Percentiles rank a stretch among this genome's conserved stretches.
Evolutionary conservation across 805 yeast genomes (phyloP).

Genomic region (Yueomyces sp.): DNA sequence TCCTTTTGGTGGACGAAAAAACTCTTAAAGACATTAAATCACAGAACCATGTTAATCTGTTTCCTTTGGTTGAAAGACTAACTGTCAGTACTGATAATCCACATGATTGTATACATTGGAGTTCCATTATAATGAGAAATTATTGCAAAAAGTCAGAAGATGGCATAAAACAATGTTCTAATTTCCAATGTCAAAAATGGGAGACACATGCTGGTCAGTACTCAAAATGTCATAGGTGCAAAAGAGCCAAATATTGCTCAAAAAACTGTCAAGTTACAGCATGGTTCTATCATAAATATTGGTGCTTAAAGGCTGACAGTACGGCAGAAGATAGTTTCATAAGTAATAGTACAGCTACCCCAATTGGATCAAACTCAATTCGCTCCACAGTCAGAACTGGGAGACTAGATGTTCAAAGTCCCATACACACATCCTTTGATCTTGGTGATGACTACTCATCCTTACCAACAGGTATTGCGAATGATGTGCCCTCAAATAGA

Average conservation of each 20-base stretch:
- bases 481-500: background rate
- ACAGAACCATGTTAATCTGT: conserved; percentile 38
- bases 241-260: conserved; percentile 89
- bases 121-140: conserved; percentile 94
- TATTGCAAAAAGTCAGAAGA: conserved; percentile 79
- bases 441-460: background rate
- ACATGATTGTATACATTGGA: conserved; percentile 86
- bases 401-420: too few species aligned
- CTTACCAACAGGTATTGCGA: conserved; percentile 1
- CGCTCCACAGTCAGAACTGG: background rate
- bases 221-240: conserved; percentile 89
- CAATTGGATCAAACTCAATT: background rate
- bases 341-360: background rate
- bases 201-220: conserved; percentile 82
- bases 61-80: conserved; percentile 85
- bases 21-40: too few species aligned
- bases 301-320: conserved; percentile 51
- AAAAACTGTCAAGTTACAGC: conserved; percentile 84
- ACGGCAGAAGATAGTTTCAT: background rate
- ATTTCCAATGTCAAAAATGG: conserved; percentile 89
- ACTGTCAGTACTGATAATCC: conserved; percentile 54
- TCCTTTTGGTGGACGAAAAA: too few species aligned
- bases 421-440: too few species aligned
- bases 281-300: conserved; percentile 86
- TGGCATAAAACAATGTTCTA: conserved; percentile 91